Evolutionary conservation across 768 basidiomycete genomes (phyloP), one percentile per base, ranked within the genome.

Genomic region (Termitomyces titanicus): DNA sequence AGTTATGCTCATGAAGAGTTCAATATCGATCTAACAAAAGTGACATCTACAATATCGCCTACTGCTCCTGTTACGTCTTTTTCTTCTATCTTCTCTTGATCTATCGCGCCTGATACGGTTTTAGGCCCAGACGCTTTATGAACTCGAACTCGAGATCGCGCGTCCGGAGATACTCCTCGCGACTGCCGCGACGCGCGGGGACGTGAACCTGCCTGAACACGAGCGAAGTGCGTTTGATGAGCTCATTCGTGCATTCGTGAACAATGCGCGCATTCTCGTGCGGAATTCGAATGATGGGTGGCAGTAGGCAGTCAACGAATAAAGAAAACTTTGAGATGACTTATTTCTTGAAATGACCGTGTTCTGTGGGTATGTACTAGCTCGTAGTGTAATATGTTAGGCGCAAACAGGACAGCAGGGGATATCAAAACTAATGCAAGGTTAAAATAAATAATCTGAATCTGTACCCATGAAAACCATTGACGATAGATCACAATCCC

Each of bases 1-100:
- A 89, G 91, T 64, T 99, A 99, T 69, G 74, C 86, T 3, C 97
- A 99, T 70, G 94, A 98, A 69, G 86, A 96, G 60, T 95, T 94
- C 67, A 80, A 77, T 60, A 86, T 99, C 59, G 97, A 99, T 73
- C 79, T 99, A 47, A 98, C 97, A 1, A 93, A 95, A 71, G 96
- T 98, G 46, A 83, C 83, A 2, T 79, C 86, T 4, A 77, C 76
- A 8, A 63, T 71, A 12, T 68, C 79, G 3, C 70, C 79, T 0
- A 76, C 70, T 50, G 70, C 72, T 54, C 76, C 80, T 42, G 88
- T 89, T 40, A 65, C 60, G 81, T 71, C 27, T 42, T 24, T 71
- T 18, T 39, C 22, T 38, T 35, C 49, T 5, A 2, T 20, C 25
- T 25, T 34, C 20, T 34, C 38, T n/a, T 34, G 43, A 10, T 12